Percentiles rank a stretch among this genome's conserved stretches.
Evolutionary conservation across 345 rosid genomes (phyloP).

Genomic region (Punica granatum): DNA sequence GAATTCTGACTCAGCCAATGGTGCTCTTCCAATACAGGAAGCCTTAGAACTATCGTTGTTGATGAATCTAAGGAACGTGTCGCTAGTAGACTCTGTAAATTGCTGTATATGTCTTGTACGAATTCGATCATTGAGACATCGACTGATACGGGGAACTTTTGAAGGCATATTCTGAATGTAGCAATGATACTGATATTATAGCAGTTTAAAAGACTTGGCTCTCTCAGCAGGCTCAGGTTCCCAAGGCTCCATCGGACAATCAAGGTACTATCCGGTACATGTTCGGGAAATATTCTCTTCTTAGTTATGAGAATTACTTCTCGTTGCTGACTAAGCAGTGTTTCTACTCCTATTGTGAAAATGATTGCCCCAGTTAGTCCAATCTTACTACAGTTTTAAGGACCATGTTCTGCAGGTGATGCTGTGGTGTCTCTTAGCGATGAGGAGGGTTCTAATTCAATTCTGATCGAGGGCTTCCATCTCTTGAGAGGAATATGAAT

Average conservation of each 20-base stretch:
- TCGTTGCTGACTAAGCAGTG: background rate
- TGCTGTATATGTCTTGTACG: no score
- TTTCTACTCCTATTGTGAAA: background rate
- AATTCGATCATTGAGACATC: background rate
- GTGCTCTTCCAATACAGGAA: background rate
- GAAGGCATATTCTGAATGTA: slow-evolving; percentile 70
- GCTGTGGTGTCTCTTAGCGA: background rate
- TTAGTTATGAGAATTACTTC: background rate
- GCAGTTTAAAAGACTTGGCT: slow-evolving; percentile 85
- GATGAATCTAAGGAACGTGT: no score
- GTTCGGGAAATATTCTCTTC: background rate
- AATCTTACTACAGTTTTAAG: no score
- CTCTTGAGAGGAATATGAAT: no score
- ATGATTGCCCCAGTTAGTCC: no score
- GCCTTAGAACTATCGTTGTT: background rate
- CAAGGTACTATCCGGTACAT: no score
- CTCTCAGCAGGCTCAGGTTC: slow-evolving; percentile 54
- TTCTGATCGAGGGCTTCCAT: no score
- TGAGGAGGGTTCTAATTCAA: slow-evolving; percentile 38
- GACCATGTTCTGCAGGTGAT: slow-evolving; percentile 11
- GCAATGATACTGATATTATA: slow-evolving; percentile 67
- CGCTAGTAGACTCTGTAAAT: no score
- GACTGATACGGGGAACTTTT: slow-evolving; percentile 62
- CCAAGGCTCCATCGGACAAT: slow-evolving; percentile 30
- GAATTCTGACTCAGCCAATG: background rate